Evolutionary conservation across 371 early-diverging fungal species (phyloP), one percentile per base, ranked within the genome.

Genomic region (Conidiobolus incongruus): DNA sequence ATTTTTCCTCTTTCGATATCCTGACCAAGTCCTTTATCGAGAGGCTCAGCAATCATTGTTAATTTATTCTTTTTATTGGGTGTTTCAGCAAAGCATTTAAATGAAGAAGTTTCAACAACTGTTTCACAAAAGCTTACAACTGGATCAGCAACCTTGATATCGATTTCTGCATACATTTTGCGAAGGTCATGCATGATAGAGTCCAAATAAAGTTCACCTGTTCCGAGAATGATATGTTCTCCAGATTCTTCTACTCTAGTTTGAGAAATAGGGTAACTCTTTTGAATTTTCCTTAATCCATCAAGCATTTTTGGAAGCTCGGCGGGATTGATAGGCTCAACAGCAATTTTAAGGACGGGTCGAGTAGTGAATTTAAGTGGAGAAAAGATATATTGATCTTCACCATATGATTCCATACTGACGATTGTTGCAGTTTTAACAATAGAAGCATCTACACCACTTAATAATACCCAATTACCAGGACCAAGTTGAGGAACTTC

Each of bases 41-140:
- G 52, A 11, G 95, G 95, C 57, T 94, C 93, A 30, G 90, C 75
- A 40, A 93, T 87, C 63, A 91, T 84, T 1, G 92, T 90, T 47
- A 97, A 50, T 45, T 88, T 82, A 71, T 94, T 97, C 72, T 86
- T 87, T 59, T 89, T 84, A 67, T 97, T 97, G n/a, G 94, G 89
- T 5, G 93, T 88, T 57, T 92, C 87, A 6, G 91, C 92, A 64
- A 81, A 91, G 54, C 92, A 93, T 55, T 90, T 86, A 39, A 93
- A 63, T 7, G 86, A 68, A 13, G 89, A 86, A 4, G 89, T 87
- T 54, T 94, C 95, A 0, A 86, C 74, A 0, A 94, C 90, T 0
- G 93, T 92, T 54, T 97, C 97, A 47, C 90, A 77, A 60, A 95
- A 94, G 45, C 75, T 64, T 8, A 93, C 94, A 16, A 89, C 89